Evolutionary conservation across 164 flowering plant genomes (phyloP), one percentile per base, ranked within the genome.

Genomic region (Vitis vinifera): DNA sequence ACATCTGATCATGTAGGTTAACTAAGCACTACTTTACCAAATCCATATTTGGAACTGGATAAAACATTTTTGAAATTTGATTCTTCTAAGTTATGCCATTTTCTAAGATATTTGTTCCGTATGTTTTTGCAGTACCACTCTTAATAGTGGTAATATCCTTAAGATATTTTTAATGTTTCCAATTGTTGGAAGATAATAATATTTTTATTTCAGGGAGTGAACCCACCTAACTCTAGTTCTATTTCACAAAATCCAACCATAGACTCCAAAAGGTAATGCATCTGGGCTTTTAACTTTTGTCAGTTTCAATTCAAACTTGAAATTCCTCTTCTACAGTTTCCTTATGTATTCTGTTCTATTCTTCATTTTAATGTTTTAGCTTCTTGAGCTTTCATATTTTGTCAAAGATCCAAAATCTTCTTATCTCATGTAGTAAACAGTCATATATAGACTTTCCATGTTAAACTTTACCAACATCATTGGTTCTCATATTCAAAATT

Each of bases 181-280:
- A 31, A 31, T 55, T 16, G 30, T 31, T 16, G 51, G 52, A 50
- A 55, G 60, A n/a, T 57, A 51, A 68, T n/a, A 3, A 4, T 63
- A 16, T 62, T 71, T 37, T 60, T 44, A 69, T 72, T 67, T 66
- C 87, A 88, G 90, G 86, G 16, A 16, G 49, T 62, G 68, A 67
- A 75, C 56, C 63, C 61, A 23, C 10, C n/a, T 63, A 69, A 31
- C 11, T 23, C 68, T 57, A 69, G n/a, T 67, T 61, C 73, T 31
- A 60, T 30, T 31, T 50, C 44, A 12, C 61, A 82, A 56, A 73
- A 55, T 72, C 82, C 67, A 69, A 63, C 72, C 3, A 56, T 19
- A 64, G 80, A 80, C 62, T 59, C 69, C 37, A 69, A 62, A 72
- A 78, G 82, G 87, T 87, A 72, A 51, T 19, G 44, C 27, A 14